Evolutionary conservation across 164 flowering plant species (phyloP), one percentile per base, ranked within the genome.

Genomic region (Berberis vulgaris): DNA sequence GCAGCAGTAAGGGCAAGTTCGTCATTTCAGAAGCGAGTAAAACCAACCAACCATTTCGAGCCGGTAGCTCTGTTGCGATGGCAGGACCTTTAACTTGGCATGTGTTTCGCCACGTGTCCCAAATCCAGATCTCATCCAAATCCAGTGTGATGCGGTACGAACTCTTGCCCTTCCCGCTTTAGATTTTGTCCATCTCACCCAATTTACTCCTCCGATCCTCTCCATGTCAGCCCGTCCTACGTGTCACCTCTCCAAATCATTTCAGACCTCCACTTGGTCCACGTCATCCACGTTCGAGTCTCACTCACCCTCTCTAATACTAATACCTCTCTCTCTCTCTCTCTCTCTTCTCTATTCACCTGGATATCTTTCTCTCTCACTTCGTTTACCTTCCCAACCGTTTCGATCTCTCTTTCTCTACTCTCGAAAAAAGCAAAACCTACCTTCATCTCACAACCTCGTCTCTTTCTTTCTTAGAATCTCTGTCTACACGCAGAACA

Each of bases 161-260:
- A 7, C 67, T 43, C 65, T 57, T 39, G 54, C 12, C 62, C 43
- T 52, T 62, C 70, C 39, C 42, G 70, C 77, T 73, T 71, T 71
- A 52, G 79, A 76, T 76, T 73, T 67, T 60, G 70, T 73, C 74
- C 77, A 65, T 39, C 65, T 67, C 67, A 56, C 45, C 54, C 12
- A 7, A 11, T 59, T 42, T 26, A 26, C 26, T 26, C 26, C 26
- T 26, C 26, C 26, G 26, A 26, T 26, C 26, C 26, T 60, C 1
- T 62, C 67, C 76, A 69, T 64, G 65, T 73, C 38, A 11, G 62
- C 56, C 2, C 26, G 26, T 26, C 26, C 1, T 65, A 54, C 5
- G 45, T 65, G 69, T 62, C 65, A 59, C 64, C 11, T 2, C 39
- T 1, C 9, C 1, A 2, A 53, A 45, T 6, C 52, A 10, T 59